Evolutionary conservation across 768 basidiomycete genomes (phyloP), one percentile per base, ranked within the genome.

Genomic region (Glaciozyma martinii): DNA sequence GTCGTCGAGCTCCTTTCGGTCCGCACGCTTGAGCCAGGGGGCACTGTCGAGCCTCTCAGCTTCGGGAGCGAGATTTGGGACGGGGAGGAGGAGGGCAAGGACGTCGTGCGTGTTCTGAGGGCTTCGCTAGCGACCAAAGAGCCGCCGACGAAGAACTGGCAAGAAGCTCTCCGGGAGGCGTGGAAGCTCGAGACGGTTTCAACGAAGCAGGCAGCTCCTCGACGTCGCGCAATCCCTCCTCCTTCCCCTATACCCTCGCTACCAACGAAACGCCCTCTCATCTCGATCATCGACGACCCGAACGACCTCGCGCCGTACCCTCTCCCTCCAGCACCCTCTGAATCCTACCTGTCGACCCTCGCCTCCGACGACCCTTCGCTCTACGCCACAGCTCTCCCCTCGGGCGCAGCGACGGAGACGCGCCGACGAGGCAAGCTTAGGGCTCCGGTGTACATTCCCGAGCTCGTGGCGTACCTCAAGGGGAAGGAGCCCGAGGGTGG

Each of bases 371-470:
- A 86, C 72, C 89, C 94, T 59, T 82, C 93, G 1, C 75, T 86
- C 21, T 10, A 87, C 86, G 2, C 78, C 80, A 23, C 78, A 81
- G 1, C 81, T 82, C 29, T 87, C 80, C 23, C 82, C 86, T 16
- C 86, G 87, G 23, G 85, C 89, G 2, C 76, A 82, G 8, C 93
- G 84, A 5, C 84, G 84, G 5, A 87, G 89, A 69, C 82, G 93
- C 10, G 86, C 81, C 25, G 90, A 89, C 72, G 86, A 89, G 40
- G 89, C 88, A 72, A 85, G 84, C 10, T 77, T 19, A 74, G 81
- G n/a, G 81, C 85, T 23, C 95, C 95, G 0, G 89, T 98, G 13
- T 99, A 97, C 75, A 83, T 98, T 18, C 82, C 82, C 12, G 92
- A 97, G 73, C 80, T 99, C 7, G 85, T 85, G 6, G 83, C 84